A percentile compares a stretch with the other conserved stretches of the same genome.
These are phyloP conservation scores for Heritiera littoralis DNA, from an alignment of 345 rosid genomes.

Conservation along the genomic window DNA sequence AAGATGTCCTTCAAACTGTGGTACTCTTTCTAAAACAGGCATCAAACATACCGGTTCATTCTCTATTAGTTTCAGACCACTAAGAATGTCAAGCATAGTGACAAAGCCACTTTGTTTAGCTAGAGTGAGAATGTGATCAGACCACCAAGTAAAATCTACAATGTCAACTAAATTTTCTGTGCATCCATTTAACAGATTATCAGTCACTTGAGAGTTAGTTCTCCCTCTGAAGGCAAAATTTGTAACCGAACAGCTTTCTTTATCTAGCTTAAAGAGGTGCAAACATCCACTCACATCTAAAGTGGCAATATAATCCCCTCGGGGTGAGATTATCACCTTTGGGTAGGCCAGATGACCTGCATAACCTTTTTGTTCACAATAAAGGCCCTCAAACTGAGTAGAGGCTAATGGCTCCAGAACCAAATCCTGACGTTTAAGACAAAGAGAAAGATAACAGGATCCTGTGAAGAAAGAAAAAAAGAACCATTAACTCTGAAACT, in stretches of 20 bases:
- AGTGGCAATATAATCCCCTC: constrained; percentile 61
- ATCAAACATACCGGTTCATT: constrained; percentile 51
- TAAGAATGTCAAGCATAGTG: constrained; percentile 55
- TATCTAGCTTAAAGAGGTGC: constrained; percentile 63
- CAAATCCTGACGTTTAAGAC: constrained; percentile 51
- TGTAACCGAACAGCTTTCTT: constrained; percentile 41
- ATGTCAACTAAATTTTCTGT: constrained; percentile 44
- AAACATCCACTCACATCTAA: constrained; percentile 67
- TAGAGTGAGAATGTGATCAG: constrained; percentile 64
- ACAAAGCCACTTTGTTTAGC: constrained; percentile 55
- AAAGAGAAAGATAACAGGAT: constrained; percentile 61
- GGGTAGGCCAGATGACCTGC: constrained; percentile 53
- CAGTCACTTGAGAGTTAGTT: constrained; percentile 35
- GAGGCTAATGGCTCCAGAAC: constrained; percentile 55
- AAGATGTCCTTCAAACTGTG: constrained; percentile 50
- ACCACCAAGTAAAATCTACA: constrained; percentile 94
- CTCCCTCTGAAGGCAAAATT: constrained; percentile 33
- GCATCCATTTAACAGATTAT: constrained; percentile 25
- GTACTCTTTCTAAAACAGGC: constrained; percentile 70
- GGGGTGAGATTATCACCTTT: constrained; percentile 81
- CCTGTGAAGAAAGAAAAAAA: constrained; percentile 48
- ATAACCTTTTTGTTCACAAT: constrained; percentile 40
- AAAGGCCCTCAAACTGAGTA: constrained; percentile 67
- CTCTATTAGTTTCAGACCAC: constrained; percentile 55
- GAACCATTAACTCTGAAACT: neutral